These are phyloP conservation scores for Paralagenidium karlingii DNA, from an alignment of 352 stramenopile genomes.

Conservation along the genomic window DNA sequence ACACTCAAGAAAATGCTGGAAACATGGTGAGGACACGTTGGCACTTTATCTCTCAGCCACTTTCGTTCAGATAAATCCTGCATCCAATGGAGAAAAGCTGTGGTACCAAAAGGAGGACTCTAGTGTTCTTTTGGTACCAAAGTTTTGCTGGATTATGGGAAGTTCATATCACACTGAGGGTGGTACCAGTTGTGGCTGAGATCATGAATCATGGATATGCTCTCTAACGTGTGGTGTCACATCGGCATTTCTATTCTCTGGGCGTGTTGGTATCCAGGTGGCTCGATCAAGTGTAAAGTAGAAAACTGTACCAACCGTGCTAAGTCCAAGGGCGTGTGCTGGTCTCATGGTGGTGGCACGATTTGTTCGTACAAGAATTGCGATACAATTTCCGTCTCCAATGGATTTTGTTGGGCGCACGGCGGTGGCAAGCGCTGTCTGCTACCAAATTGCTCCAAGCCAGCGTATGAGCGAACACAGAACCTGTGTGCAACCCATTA, in stretches of 20 bases:
- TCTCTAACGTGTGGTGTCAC: too few species aligned
- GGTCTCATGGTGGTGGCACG: conserved; percentile 9
- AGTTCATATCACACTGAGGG: too few species aligned
- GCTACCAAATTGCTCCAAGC: conserved; percentile 41
- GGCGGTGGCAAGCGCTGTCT: conserved; percentile 25
- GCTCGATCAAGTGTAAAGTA: conserved; percentile 9
- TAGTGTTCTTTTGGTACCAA: too few species aligned
- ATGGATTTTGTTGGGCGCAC: conserved; percentile 36
- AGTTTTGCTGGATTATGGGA: too few species aligned
- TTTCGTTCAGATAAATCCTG: too few species aligned
- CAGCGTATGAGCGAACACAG: conserved; percentile 65
- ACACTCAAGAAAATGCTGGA: conserved; percentile 42
- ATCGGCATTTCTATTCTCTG: too few species aligned
- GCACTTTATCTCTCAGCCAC: too few species aligned
- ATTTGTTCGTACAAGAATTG: conserved; percentile 4
- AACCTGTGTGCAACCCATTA: conserved; percentile 5
- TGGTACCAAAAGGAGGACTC: too few species aligned
- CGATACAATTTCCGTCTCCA: conserved; percentile 12
- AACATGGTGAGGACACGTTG: conserved; percentile 10
- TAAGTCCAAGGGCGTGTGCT: conserved; percentile 13
- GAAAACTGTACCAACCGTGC: conserved; percentile 7
- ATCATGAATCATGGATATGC: too few species aligned
- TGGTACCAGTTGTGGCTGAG: too few species aligned
- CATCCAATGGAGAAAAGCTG: too few species aligned
- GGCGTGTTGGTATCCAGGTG: conserved; percentile 2